Evolutionary conservation across 257 asterid species (phyloP).

Genomic region (Coffea canephora): DNA sequence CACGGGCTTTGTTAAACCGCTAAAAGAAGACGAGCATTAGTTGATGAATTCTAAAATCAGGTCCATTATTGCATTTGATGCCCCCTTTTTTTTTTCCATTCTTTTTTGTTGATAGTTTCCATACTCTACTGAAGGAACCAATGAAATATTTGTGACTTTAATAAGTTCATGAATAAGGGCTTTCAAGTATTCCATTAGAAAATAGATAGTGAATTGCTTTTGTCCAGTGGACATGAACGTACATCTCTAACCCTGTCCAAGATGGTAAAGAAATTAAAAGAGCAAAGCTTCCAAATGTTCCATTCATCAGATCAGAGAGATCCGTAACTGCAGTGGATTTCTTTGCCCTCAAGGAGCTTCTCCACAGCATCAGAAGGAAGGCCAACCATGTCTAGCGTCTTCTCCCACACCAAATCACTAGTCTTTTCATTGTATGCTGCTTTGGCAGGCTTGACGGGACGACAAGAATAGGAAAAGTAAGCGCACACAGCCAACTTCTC

Average conservation of each 20-base stretch:
- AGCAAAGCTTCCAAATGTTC: too few species aligned
- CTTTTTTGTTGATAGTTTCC: neutral
- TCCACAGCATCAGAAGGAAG: slow-evolving; percentile 21
- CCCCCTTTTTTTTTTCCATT: neutral
- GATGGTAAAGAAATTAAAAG: too few species aligned
- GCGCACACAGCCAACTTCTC: too few species aligned
- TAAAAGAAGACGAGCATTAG: neutral
- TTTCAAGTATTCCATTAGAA: too few species aligned
- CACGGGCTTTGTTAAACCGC: neutral
- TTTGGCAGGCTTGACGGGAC: slow-evolving; percentile 16
- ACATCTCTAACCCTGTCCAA: too few species aligned
- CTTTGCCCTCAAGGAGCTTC: slow-evolving; percentile 22
- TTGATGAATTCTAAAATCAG: neutral
- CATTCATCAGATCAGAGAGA: too few species aligned
- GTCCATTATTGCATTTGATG: slow-evolving; percentile 1
- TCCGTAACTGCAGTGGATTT: slow-evolving; percentile 14
- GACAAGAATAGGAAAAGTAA: slow-evolving; percentile 1
- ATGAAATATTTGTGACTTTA: neutral
- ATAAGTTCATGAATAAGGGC: neutral
- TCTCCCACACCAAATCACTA: slow-evolving; percentile 18
- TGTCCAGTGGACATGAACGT: too few species aligned
- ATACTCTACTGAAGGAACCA: neutral
- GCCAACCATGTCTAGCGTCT: slow-evolving; percentile 23
- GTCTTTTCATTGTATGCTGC: slow-evolving; percentile 13
- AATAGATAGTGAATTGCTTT: neutral